Percentiles rank a stretch among this genome's conserved stretches.
Evolutionary conservation across 805 yeast genomes (phyloP).

Genomic region (Sungouiozyma ichnusensis): DNA sequence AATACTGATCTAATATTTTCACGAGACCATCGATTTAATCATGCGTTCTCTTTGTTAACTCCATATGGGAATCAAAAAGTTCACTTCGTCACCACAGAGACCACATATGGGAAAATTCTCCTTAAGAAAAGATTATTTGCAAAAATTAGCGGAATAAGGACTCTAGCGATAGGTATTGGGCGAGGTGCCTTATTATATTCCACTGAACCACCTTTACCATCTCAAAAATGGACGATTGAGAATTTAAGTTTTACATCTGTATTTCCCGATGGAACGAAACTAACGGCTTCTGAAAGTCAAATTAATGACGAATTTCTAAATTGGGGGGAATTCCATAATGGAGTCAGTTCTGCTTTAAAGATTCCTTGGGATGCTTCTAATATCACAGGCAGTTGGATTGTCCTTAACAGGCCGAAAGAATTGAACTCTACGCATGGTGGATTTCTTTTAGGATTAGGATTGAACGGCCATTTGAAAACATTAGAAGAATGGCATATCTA

Average conservation of each 20-base stretch:
- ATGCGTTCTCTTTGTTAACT: slow-evolving; percentile 57
- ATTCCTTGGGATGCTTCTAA: slow-evolving; percentile 60
- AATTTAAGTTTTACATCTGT: slow-evolving; percentile 57
- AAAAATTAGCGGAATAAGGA: slow-evolving; percentile 52
- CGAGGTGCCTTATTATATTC: slow-evolving; percentile 23
- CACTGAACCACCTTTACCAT: slow-evolving; percentile 57
- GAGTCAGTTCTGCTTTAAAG: slow-evolving; percentile 77
- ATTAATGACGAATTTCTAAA: slow-evolving; percentile 40
- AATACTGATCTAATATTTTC: slow-evolving; percentile 51
- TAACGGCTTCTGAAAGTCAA: slow-evolving; percentile 43
- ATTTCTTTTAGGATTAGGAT: slow-evolving; percentile 80
- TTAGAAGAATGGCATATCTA: slow-evolving; percentile 96
- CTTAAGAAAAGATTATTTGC: slow-evolving; percentile 49
- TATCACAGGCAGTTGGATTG: slow-evolving; percentile 75
- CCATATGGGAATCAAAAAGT: slow-evolving; percentile 17
- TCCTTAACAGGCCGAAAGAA: slow-evolving; percentile 65
- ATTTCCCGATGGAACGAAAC: slow-evolving; percentile 59
- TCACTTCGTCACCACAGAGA: slow-evolving; percentile 26
- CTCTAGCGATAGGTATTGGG: slow-evolving; percentile 41
- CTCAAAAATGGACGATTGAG: slow-evolving; percentile 77
- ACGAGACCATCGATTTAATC: slow-evolving; percentile 69
- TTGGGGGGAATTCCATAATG: slow-evolving; percentile 91
- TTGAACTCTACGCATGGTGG: slow-evolving; percentile 87
- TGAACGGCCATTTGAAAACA: slow-evolving; percentile 74
- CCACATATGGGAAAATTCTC: slow-evolving; percentile 47